phyloP scores from a whole-genome alignment of 2,329 filamentous ascomycete species.

The Ascochyta pisi region DNA sequence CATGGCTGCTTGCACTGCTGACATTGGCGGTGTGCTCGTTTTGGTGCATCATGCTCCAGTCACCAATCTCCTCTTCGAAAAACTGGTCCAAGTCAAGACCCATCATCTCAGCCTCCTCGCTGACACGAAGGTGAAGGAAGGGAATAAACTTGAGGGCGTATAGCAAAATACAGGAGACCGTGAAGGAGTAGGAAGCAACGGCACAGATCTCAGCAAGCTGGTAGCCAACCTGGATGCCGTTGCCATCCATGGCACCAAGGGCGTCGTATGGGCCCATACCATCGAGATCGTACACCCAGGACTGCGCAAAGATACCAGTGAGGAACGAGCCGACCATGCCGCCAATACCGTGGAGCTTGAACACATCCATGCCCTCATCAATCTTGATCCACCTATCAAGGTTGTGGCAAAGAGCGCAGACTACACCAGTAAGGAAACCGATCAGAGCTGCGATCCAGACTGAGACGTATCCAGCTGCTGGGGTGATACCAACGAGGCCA shows the following conservation, averaged over 20 bases:
- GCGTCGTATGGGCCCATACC: slow-evolving; percentile 53
- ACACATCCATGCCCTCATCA: slow-evolving; percentile 66
- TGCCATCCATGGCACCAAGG: slow-evolving; percentile 61
- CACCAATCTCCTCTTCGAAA: slow-evolving; percentile 64
- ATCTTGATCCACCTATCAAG: slow-evolving; percentile 62
- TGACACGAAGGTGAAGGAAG: slow-evolving; percentile 61
- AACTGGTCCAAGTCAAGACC: slow-evolving; percentile 64
- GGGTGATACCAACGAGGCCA: slow-evolving; percentile 67
- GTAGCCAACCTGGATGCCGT: slow-evolving; percentile 62
- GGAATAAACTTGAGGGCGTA: slow-evolving; percentile 62
- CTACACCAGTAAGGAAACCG: slow-evolving; percentile 61
- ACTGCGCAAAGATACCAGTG: slow-evolving; percentile 64
- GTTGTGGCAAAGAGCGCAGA: slow-evolving; percentile 59
- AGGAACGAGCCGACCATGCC: slow-evolving; percentile 65
- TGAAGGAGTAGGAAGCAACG: slow-evolving; percentile 61
- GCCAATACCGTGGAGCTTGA: slow-evolving; percentile 65
- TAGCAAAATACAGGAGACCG: slow-evolving; percentile 60
- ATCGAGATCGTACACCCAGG: slow-evolving; percentile 58
- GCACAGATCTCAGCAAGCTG: slow-evolving; percentile 64
- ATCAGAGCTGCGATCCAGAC: slow-evolving; percentile 63
- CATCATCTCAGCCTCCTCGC: slow-evolving; percentile 62
- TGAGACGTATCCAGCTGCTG: slow-evolving; percentile 61
- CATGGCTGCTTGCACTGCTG: slow-evolving; percentile 35
- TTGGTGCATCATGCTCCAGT: slow-evolving; percentile 53
- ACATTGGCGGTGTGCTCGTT: slow-evolving; percentile 29